Base-by-base conservation (phyloP, 179 eudicot species). In the Beta lomatogona region DNA sequence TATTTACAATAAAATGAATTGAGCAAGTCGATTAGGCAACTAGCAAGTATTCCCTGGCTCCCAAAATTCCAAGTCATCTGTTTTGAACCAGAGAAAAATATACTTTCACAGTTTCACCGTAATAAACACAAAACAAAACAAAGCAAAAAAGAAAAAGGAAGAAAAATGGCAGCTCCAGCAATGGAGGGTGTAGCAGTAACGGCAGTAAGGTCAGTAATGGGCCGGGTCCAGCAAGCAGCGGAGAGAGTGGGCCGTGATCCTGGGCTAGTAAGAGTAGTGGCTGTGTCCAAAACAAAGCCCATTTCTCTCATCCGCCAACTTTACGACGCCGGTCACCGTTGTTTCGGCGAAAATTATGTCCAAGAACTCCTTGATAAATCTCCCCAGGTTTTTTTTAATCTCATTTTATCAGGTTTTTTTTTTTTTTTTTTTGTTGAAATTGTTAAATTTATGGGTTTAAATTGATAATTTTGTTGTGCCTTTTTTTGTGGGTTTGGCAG, bases 331-430 rank as follows among this genome's bases (percentile, higher is more conserved):
- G 99, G 97, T 13, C 95, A 95, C 85, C 94, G 98, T 21, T 86
- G 90, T 52, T 95, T 95, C 61, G 99, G 97, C 57, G 99, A 95
- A 82, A 94, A 95, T 66, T 95, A 95, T 58, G 98, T 90, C 21
- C 99, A 95, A 86, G 99, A 95, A 50, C 76, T 95, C 71, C 73
- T 95, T 57, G 98, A 95, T 1, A 95, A 95, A 86, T 97, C 99
- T 9, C 97, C 97, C 69, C 97, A 93, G 93, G 98, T 94, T 18
- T 60, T 44, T 1, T 36, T 1, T 36, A 36, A 48, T 44, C 21
- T 59, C 61, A 70, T 12, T 22, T 36, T 58, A n/a, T 52, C 10
- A n/a, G 31, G 19, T 57, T 22, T 44, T n/a, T n/a, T n/a, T n/a
- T n/a, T n/a, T n/a, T n/a, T n/a, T n/a, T 12, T 74, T 11, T 11